These are phyloP conservation scores for Begonia fuchsioides DNA, from an alignment of 306 rosid species.

Conservation along the genomic window DNA sequence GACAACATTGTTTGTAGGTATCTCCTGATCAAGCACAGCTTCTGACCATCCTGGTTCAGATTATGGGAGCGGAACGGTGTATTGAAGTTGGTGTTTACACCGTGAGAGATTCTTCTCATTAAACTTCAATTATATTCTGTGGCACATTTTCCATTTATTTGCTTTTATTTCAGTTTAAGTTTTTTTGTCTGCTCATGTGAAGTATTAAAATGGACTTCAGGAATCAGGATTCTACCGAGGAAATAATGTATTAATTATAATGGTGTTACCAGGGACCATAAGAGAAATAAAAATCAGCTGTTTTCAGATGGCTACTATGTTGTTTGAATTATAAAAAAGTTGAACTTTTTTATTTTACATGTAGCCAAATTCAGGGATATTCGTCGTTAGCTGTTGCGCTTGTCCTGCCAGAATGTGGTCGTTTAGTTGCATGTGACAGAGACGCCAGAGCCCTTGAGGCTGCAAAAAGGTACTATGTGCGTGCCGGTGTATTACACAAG, in stretches of 20 bases:
- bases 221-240: too few species aligned
- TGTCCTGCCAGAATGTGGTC: constrained; percentile 83
- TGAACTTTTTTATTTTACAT: too few species aligned
- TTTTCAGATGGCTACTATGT: too few species aligned
- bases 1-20: constrained; percentile 28
- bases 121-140: constrained; percentile 4
- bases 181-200: too few species aligned
- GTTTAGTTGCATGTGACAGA: constrained; percentile 80
- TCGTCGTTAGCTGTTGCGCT: constrained; percentile 80
- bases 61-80: constrained; percentile 79
- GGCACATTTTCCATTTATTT: neutral
- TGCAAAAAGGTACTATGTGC: constrained; percentile 62
- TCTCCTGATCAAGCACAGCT: constrained; percentile 97
- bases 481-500: constrained; percentile 80
- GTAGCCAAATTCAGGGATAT: constrained; percentile 49
- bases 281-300: too few species aligned
- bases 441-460: constrained; percentile 67
- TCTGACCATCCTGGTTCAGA: constrained; percentile 87
- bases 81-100: constrained; percentile 95
- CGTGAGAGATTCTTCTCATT: constrained; percentile 21
- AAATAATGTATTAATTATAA: too few species aligned
- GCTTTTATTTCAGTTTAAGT: neutral
- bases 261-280: too few species aligned
- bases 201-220: too few species aligned
- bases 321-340: too few species aligned